Evolutionary conservation across 805 yeast species (phyloP), one percentile per base, ranked within the genome.

Genomic region (Myxozyma neglecta): DNA sequence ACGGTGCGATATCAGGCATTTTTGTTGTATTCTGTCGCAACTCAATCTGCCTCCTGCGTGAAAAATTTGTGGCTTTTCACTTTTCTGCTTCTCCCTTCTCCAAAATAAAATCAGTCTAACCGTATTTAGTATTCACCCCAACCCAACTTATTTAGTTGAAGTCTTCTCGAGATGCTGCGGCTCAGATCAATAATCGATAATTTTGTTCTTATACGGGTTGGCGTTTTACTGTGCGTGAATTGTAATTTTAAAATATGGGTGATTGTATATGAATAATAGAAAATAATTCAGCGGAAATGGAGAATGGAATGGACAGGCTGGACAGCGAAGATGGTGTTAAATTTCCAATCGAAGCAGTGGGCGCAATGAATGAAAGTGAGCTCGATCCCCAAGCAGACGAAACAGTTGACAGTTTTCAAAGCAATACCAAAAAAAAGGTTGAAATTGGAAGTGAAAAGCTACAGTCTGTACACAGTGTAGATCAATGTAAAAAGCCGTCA

Each of bases 1-100:
- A 63, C 66, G 51, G 29, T 39, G 60, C 64, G 46, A 63, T 55
- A 53, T 63, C 66, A 35, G 66, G 64, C 66, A 63, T 63, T 54
- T n/a, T 11, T 8, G 36, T 20, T 16, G 7, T 20, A 20, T 7
- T 10, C 13, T 45, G 10, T 6, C 18, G 46, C 14, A 39, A 18
- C 14, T 40, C 43, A 10, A 34, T 32, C 44, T 49, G 18, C 18
- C 40, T 49, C 34, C 39, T 16, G 39, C 29, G 29, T 36, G 55
- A 51, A 51, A 51, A 51, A 18, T 51, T 51, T 51, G 55, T 39
- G 55, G 55, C 44, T 42, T 24, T 20, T 39, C 14, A 37, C 40
- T n/a, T 18, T 45, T 45, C 10, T 34, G 18, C 49, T 20, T 45
- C n/a, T 13, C 49, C 24, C 24, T 43, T 7, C 35, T 32, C 49